A percentile compares a stretch with the other conserved stretches of the same genome.
Evolutionary conservation across 2,329 filamentous ascomycete genomes (phyloP).

Genomic region (Penicillium sclerotigenum): DNA sequence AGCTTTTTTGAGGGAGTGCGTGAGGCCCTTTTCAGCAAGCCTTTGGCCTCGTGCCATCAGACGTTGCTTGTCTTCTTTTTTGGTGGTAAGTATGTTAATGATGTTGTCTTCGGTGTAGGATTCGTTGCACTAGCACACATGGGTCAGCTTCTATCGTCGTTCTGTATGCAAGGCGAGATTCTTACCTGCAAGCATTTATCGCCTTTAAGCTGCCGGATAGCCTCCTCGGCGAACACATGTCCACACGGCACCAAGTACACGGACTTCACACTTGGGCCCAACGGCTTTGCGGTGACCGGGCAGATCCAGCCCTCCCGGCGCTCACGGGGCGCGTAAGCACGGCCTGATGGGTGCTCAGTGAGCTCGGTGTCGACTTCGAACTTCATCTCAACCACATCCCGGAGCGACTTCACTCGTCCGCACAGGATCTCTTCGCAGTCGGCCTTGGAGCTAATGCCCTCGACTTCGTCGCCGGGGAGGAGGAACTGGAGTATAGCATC

Average conservation of each 20-base stretch:
- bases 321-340: constrained; percentile 30
- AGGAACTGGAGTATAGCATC: constrained; percentile 75
- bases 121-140: constrained; percentile 62
- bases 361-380: constrained; percentile 58
- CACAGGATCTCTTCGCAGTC: constrained; percentile 62
- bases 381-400: constrained; percentile 82
- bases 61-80: constrained; percentile 66
- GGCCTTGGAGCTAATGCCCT: constrained; percentile 50
- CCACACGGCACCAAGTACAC: constrained; percentile 94
- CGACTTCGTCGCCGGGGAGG: constrained; percentile 55
- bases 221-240: constrained; percentile 85
- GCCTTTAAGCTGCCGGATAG: constrained; percentile 72
- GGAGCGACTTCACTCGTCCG: constrained; percentile 69
- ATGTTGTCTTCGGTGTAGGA: constrained; percentile 70
- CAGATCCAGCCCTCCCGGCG: constrained; percentile 68
- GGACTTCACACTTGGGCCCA: constrained; percentile 74
- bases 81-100: constrained; percentile 74
- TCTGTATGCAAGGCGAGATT: background rate
- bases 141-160: background rate
- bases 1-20: constrained; percentile 85
- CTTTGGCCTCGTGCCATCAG: constrained; percentile 64
- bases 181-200: constrained; percentile 59
- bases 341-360: constrained; percentile 41
- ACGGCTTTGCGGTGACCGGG: constrained; percentile 79
- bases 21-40: constrained; percentile 68